Evolutionary conservation across 306 rosid species (phyloP).

Genomic region (Cicer yamashitae): DNA sequence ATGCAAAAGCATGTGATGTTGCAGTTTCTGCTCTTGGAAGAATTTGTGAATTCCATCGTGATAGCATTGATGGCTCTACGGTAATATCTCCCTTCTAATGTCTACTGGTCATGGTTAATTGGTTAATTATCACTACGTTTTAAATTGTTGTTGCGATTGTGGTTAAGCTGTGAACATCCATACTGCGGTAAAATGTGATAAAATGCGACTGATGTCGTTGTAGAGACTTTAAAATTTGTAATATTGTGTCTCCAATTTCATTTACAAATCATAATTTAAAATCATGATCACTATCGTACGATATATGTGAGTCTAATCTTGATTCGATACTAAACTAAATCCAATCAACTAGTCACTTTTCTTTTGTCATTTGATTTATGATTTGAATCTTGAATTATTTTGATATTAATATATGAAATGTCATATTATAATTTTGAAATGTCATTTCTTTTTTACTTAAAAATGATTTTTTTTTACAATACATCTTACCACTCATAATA

Average conservation of each 20-base stretch:
- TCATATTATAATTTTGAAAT: too few species aligned
- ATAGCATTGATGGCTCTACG: slow-evolving; percentile 49
- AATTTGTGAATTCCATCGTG: slow-evolving; percentile 53
- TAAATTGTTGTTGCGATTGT: neutral
- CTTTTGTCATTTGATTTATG: too few species aligned
- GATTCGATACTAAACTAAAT: too few species aligned
- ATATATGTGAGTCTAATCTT: too few species aligned
- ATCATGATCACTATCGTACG: too few species aligned
- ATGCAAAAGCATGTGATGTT: slow-evolving; percentile 47
- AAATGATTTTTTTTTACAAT: too few species aligned
- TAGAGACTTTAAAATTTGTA: neutral
- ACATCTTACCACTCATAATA: too few species aligned
- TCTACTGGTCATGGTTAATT: neutral
- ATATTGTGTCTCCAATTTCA: neutral
- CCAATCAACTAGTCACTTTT: too few species aligned
- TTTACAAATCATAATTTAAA: neutral
- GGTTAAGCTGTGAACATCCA: neutral
- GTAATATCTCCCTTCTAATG: slow-evolving; percentile 40
- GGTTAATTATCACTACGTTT: neutral
- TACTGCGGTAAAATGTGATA: neutral
- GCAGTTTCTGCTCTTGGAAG: slow-evolving; percentile 60
- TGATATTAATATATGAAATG: too few species aligned
- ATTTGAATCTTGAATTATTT: too few species aligned
- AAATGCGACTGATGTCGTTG: neutral
- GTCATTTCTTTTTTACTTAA: too few species aligned